Base-by-base conservation (phyloP, 2,329 filamentous ascomycete species). In the Fusarium praegraminearum region DNA sequence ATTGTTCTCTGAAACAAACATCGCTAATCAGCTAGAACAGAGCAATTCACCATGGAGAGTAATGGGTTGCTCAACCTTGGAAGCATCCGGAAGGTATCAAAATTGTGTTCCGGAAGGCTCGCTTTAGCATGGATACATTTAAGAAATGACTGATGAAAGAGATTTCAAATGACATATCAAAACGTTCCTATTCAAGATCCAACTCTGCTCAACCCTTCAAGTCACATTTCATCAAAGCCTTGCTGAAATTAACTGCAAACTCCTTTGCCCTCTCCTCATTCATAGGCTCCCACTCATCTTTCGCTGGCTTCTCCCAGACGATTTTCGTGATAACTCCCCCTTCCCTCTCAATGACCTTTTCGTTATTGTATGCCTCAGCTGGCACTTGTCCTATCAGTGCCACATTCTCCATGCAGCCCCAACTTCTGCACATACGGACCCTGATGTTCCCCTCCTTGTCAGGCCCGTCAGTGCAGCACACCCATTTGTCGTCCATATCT, bases 401-500 rank as follows among this genome's bases (percentile, higher is more conserved):
- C 6, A 70, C 24, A 0, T 53, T 50, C 30, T 70, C 67, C 3
- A n/a, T 30, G 2, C 41, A n/a, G 3, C 32, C 51, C 67, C 67
- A 70, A 7, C 67, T 70, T 32, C 67, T 58, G 12, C 57, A 70
- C 9, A 70, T 35, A 6, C 52, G 63, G 3, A 70, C 47, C 0
- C 38, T 38, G 4, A 70, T 55, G 11, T 64, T 47, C 20, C 67
- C 67, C 16, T 60, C 45, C 1, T 44, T 28, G 1, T 46, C 62
- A 2, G 67, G 67, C 5, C 67, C 67, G 0, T 57, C 32, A 1
- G 67, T 54, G 7, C 36, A 33, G 12, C 49, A 52, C 49, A 36
- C 40, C 67, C 67, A 70, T 30, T 40, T 70, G 12, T 70, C 62
- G 4, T 70, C 67, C 67, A 70, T 70, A 2, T 59, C 36, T 6